These are phyloP conservation scores for Senna siamea DNA, from an alignment of 306 rosid species.

Conservation along the genomic window DNA sequence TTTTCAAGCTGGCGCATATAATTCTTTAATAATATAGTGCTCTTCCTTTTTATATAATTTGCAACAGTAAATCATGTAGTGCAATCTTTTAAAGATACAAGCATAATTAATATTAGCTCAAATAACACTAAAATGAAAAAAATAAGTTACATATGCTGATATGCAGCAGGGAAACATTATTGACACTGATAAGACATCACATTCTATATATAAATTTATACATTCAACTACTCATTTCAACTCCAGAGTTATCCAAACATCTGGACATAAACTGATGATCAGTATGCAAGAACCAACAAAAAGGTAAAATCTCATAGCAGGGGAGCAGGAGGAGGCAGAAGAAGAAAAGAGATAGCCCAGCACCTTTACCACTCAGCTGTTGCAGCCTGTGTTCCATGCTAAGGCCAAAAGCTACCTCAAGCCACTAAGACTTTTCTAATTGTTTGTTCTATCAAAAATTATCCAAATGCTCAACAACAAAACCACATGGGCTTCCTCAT, in stretches of 20 bases:
- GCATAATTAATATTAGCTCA: background rate
- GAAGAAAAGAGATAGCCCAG: background rate
- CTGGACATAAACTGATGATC: too few species aligned
- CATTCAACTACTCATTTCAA: too few species aligned
- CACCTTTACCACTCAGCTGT: background rate
- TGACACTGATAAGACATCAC: too few species aligned
- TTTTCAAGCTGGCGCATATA: background rate
- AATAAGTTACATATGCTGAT: too few species aligned
- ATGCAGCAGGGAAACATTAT: background rate
- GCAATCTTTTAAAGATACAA: background rate
- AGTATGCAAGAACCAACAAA: too few species aligned
- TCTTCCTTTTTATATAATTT: constrained; percentile 10
- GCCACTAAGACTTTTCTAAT: background rate
- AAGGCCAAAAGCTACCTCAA: background rate
- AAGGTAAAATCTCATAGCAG: too few species aligned
- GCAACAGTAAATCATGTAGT: background rate
- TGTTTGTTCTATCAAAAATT: background rate
- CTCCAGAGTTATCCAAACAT: too few species aligned
- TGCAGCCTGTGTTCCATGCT: background rate
- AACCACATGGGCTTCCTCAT: background rate
- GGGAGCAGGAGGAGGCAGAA: too few species aligned
- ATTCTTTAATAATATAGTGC: background rate
- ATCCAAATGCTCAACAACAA: background rate
- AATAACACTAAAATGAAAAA: background rate
- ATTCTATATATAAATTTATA: too few species aligned